Base-by-base conservation (phyloP, 2,329 filamentous ascomycete genomes). In the Alternaria novae-zelandiae region DNA sequence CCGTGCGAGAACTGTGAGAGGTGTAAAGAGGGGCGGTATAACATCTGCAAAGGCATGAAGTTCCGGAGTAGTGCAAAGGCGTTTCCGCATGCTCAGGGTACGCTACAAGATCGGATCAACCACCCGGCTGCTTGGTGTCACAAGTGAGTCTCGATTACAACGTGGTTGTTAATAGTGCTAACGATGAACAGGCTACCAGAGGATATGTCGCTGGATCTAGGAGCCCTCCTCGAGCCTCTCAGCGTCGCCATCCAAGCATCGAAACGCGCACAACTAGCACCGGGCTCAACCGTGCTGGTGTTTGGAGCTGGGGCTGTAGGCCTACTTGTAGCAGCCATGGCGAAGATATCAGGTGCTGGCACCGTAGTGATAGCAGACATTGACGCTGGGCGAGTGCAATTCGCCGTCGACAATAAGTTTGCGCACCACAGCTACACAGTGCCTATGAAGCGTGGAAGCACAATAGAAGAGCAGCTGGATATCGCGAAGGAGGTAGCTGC, bases 1-100 rank as follows among this genome's bases (percentile, higher is more conserved):
- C 93, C 94, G 1, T 98, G 95, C 83, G 89, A 91, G 43, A 74
- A 78, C 44, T 90, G 88, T 73, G 78, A 82, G 21, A 79, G 86
- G 55, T 90, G 88, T 73, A 79, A 81, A 46, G 82, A 84, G 59
- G 86, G 86, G 55, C 79, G 87, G 54, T 89, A 89, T 75, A 90
- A 90, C 69, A 87, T 90, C 67, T 90, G 88, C 80, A 84, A 84
- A 23, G 80, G 80, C 9, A 84, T 90, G 82, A 82, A 81, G 44
- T 89, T 89, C 73, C 77, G 87, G 63, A 87, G 84, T 70, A 87
- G 85, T 57, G 88, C 88, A 36, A 89, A 88, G 74, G 80, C 82
- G 21, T 88, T 87, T 72, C 87, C 87, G 6, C 88, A 89, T 72
- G 83, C 86, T 28, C 88, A 90, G 74, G 88, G 88, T n/a, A 90